These are phyloP conservation scores for Colletotrichum trifolii DNA, from an alignment of 2,329 filamentous ascomycete genomes.

Conservation along the genomic window DNA sequence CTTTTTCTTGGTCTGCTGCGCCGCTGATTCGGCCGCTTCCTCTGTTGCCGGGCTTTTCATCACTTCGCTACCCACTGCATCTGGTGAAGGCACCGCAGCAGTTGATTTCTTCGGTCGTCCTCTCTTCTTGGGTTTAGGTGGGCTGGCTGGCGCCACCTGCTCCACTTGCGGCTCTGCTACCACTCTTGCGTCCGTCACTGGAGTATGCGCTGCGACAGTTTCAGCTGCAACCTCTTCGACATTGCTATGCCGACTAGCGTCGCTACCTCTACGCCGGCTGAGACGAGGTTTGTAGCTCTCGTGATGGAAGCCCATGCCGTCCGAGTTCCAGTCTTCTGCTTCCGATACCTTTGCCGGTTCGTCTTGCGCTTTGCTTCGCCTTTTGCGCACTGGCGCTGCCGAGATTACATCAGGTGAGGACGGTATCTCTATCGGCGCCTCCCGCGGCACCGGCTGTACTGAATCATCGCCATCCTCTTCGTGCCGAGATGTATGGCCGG, in stretches of 20 bases:
- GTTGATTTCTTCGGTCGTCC: conserved; percentile 36
- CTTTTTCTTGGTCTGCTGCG: conserved; percentile 27
- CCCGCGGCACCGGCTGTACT: too few relatives aligned
- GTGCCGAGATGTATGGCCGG: not conserved
- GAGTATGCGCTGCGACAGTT: not conserved
- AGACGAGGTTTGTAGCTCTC: conserved; percentile 27
- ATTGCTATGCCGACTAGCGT: conserved; percentile 28
- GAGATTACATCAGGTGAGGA: conserved; percentile 40
- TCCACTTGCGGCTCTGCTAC: not conserved
- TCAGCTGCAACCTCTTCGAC: not conserved
- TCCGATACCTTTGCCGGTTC: not conserved
- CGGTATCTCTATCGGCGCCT: conserved; percentile 5
- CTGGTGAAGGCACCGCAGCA: not conserved
- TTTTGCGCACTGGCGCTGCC: conserved; percentile 27
- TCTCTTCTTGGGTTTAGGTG: conserved; percentile 30
- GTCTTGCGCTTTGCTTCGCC: conserved; percentile 11
- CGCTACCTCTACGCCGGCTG: conserved; percentile 35
- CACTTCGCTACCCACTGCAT: not conserved
- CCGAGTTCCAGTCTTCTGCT: conserved; percentile 34
- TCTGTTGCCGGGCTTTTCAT: conserved; percentile 1
- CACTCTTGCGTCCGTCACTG: conserved; percentile 16
- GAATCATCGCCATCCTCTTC: not conserved
- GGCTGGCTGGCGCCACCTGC: not conserved
- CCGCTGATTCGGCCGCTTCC: conserved; percentile 18
- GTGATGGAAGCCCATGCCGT: conserved; percentile 16